Conservation (phyloP, 2,329 filamentous ascomycete species). For the Fusarium liriodendri region DNA sequence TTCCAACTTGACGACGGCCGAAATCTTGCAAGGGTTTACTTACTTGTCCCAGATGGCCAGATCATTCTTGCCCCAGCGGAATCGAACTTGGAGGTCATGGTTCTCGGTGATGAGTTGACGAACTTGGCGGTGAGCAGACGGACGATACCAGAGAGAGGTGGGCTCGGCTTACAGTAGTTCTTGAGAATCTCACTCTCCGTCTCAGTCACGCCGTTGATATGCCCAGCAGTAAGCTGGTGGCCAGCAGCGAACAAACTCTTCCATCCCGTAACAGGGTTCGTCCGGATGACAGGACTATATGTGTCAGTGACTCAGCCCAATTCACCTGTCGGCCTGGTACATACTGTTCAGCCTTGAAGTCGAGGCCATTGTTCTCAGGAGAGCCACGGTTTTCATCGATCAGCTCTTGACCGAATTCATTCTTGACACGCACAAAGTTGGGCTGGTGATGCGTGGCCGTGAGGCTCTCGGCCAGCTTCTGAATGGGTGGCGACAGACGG, state of each 20-base stretch:
- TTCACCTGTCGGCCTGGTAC: background rate
- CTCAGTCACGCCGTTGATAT: conserved; percentile 13
- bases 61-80: background rate
- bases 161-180: conserved; percentile 1
- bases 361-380: conserved; percentile 19
- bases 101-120: conserved; percentile 2
- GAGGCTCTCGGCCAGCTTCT: conserved; percentile 16
- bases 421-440: background rate
- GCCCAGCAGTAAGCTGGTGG: conserved; percentile 5
- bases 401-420: background rate
- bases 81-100: background rate
- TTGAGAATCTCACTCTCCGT: conserved; percentile 16
- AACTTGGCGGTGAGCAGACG: background rate
- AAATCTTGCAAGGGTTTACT: background rate
- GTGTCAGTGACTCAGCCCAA: background rate
- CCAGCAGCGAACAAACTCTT: conserved; percentile 24
- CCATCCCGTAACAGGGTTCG: conserved; percentile 27
- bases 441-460: conserved; percentile 13
- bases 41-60: conserved; percentile 12
- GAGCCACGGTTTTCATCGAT: conserved; percentile 18
- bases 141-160: background rate
- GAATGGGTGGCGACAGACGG: conserved; percentile 13
- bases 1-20: background rate
- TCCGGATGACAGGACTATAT: conserved; percentile 17
- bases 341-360: conserved; percentile 18